Percentiles rank a stretch among this genome's conserved stretches.
Evolutionary conservation across 1,284 basidiomycete genomes (phyloP).

Genomic region (Ceratobasidium sp.): DNA sequence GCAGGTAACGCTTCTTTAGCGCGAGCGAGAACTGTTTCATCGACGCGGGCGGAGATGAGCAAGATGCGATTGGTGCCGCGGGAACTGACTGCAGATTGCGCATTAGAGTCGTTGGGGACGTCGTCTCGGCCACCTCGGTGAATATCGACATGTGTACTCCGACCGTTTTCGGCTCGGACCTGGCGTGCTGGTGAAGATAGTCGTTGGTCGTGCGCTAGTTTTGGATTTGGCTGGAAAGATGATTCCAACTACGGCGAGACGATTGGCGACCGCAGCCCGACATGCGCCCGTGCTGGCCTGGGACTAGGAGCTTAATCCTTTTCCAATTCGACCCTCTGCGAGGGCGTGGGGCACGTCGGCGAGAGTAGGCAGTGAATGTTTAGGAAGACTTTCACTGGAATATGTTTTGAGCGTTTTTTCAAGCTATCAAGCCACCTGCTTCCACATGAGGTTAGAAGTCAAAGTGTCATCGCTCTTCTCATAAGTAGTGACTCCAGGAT

Average conservation of each 20-base stretch:
- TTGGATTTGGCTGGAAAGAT: background rate
- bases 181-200: too few species aligned
- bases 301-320: background rate
- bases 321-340: background rate
- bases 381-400: too few species aligned
- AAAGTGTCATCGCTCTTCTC: too few species aligned
- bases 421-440: too few species aligned
- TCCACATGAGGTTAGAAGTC: too few species aligned
- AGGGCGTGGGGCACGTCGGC: constrained; percentile 15
- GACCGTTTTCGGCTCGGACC: background rate
- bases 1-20: background rate
- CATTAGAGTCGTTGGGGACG: background rate
- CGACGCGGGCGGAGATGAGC: background rate
- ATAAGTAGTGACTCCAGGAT: too few species aligned
- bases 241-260: constrained; percentile 14
- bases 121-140: constrained; percentile 5
- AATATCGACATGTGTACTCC: constrained; percentile 14
- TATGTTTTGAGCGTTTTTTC: too few species aligned
- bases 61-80: constrained; percentile 7
- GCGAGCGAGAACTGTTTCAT: background rate
- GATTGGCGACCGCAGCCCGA: constrained; percentile 12
- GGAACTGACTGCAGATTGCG: constrained; percentile 33
- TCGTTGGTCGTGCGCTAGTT: background rate
- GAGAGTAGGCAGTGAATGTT: too few species aligned
- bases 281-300: constrained; percentile 1